These are phyloP conservation scores for Stephanodiscus triporus DNA, from an alignment of 108 stramenopile species.

Conservation along the genomic window DNA sequence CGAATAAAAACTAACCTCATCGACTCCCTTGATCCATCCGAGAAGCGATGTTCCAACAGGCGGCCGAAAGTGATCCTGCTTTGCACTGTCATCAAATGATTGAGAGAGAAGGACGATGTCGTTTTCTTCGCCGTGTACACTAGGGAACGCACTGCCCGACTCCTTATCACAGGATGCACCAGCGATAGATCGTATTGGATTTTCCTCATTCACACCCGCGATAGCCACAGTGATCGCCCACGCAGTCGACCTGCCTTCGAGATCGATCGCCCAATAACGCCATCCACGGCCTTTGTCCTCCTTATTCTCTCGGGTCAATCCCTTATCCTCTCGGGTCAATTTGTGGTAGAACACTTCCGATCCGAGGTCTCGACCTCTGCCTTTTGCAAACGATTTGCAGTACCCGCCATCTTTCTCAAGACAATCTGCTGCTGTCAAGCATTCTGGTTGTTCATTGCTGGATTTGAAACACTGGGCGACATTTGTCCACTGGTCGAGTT, in stretches of 20 bases:
- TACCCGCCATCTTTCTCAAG: conserved; percentile 32
- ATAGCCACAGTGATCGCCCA: conserved; percentile 45
- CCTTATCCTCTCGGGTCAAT: conserved; percentile 18
- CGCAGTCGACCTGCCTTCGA: conserved; percentile 30
- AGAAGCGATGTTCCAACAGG: conserved; percentile 35
- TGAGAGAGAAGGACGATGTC: conserved; percentile 42
- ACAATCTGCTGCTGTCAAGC: conserved; percentile 37
- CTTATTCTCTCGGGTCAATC: conserved; percentile 19
- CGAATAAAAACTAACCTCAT: conserved; percentile 28
- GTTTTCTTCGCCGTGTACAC: conserved; percentile 37
- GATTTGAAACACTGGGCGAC: conserved; percentile 48
- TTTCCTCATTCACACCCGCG: conserved; percentile 26
- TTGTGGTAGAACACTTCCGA: conserved; percentile 40
- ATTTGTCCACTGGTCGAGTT: conserved; percentile 27
- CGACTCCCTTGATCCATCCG: conserved; percentile 29
- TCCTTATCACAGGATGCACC: conserved; percentile 41
- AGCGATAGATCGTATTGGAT: conserved; percentile 23
- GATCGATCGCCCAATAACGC: conserved; percentile 32
- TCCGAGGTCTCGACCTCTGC: conserved; percentile 29
- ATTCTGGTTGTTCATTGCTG: conserved; percentile 30
- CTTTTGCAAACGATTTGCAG: conserved; percentile 27
- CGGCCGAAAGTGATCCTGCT: conserved; percentile 24
- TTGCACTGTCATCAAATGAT: conserved; percentile 45
- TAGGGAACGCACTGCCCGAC: conserved; percentile 34
- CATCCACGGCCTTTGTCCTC: conserved; percentile 1